Percentiles rank a stretch among this genome's conserved stretches.
Evolutionary conservation across 1,284 basidiomycete genomes (phyloP).

Genomic region (Anthracocystis panici-leucophaei): DNA sequence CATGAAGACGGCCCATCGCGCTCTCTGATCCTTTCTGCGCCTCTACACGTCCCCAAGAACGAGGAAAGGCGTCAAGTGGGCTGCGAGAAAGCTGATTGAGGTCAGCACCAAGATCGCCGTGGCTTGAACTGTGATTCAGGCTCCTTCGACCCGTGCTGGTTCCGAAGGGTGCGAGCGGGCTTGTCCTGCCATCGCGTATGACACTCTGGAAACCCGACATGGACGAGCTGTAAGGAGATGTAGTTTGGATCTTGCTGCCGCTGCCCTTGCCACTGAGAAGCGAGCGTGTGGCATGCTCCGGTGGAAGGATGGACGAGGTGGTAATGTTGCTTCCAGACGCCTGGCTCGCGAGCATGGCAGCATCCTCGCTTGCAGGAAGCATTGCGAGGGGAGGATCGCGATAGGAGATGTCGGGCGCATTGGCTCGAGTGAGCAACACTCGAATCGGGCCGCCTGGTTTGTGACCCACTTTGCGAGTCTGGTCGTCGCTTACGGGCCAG

Average conservation of each 20-base stretch:
- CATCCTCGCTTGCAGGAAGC: conserved; percentile 18
- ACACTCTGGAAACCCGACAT: conserved; percentile 45
- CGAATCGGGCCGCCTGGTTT: conserved; percentile 72
- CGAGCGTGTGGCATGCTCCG: conserved; percentile 44
- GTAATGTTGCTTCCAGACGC: conserved; percentile 48
- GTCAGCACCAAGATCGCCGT: conserved; percentile 38
- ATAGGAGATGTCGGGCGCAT: conserved; percentile 61
- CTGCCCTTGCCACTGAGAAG: conserved; percentile 54
- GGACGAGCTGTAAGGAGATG: conserved; percentile 50
- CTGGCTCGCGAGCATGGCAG: conserved; percentile 26
- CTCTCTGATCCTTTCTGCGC: conserved; percentile 6
- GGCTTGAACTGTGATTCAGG: conserved; percentile 46
- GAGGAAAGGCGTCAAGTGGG: conserved; percentile 13
- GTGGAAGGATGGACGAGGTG: conserved; percentile 48
- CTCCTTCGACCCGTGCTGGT: conserved; percentile 32
- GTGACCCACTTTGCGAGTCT: conserved; percentile 73
- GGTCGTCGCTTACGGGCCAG: conserved; percentile 84
- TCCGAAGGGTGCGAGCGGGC: conserved; percentile 31
- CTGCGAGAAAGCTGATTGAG: conserved; percentile 32
- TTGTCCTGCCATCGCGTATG: conserved; percentile 37
- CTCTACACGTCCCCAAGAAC: conserved; percentile 34
- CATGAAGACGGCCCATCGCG: conserved; percentile 8
- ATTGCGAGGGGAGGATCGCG: conserved; percentile 46
- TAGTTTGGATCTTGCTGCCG: conserved; percentile 39
- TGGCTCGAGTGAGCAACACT: conserved; percentile 72